phyloP scores from a whole-genome alignment of 192 early-diverging fungal species.

The Coemansia sp. region DNA sequence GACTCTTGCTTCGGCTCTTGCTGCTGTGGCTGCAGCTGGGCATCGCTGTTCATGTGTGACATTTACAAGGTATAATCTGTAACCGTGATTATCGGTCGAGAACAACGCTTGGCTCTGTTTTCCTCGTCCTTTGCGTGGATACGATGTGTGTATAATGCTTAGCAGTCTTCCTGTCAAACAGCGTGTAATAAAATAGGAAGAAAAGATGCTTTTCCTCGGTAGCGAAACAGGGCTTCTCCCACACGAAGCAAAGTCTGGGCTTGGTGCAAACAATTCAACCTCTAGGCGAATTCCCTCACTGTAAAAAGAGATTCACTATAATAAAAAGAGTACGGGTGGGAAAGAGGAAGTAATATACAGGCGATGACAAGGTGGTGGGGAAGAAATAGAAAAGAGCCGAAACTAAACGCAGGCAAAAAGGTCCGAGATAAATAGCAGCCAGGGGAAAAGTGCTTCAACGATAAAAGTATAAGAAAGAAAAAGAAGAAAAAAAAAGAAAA shows the following conservation, averaged over 20 bases:
- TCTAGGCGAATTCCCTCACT: neutral
- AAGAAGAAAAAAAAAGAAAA: neutral
- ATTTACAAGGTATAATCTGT: neutral
- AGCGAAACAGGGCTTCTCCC: neutral
- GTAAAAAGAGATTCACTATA: neutral
- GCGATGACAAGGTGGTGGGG: neutral
- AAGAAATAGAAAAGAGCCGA: neutral
- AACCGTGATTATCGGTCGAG: neutral
- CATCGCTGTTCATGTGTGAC: neutral
- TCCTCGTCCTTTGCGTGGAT: neutral
- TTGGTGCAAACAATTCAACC: neutral
- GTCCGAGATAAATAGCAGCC: neutral
- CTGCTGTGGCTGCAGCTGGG: conserved; percentile 2
- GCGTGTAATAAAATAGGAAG: neutral
- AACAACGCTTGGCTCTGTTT: neutral
- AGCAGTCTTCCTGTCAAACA: neutral
- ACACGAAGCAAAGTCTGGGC: neutral
- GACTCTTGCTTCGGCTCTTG: conserved; percentile 1
- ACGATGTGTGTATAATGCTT: neutral
- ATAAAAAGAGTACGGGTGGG: neutral
- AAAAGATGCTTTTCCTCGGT: neutral
- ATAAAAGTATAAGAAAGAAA: neutral
- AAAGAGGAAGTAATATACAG: conserved; percentile 5
- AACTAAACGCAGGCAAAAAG: neutral
- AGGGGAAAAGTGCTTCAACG: neutral